These are phyloP conservation scores for Penicillium cosmopolitanum DNA, from an alignment of 495 filamentous ascomycete genomes.

Conservation along the genomic window DNA sequence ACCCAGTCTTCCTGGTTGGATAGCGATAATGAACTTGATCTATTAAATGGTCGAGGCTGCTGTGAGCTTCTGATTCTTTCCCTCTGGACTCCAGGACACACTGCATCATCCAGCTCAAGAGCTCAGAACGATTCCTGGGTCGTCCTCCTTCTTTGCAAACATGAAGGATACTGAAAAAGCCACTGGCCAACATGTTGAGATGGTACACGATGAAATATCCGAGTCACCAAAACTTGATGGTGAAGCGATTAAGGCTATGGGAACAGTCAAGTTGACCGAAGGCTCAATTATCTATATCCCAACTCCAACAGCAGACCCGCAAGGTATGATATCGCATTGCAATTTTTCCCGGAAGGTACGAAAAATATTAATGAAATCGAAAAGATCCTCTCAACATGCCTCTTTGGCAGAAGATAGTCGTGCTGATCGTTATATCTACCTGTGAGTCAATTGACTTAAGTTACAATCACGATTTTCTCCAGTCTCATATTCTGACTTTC, in stretches of 20 bases:
- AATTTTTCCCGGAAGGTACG: neutral
- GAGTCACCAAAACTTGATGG: neutral
- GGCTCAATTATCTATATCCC: slow-evolving; percentile 35
- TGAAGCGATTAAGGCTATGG: slow-evolving; percentile 24
- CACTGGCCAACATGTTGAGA: slow-evolving; percentile 24
- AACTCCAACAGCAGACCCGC: slow-evolving; percentile 34
- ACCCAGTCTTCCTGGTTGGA: neutral
- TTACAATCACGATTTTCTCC: neutral
- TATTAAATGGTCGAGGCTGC: neutral
- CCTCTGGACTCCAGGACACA: neutral
- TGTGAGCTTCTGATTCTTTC: neutral
- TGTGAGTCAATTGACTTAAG: slow-evolving; percentile 15
- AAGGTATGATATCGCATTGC: slow-evolving; percentile 9
- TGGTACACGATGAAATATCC: slow-evolving; percentile 15
- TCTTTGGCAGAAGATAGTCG: slow-evolving; percentile 29
- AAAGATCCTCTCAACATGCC: slow-evolving; percentile 37
- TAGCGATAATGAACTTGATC: neutral
- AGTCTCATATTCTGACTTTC: neutral
- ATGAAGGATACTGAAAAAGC: slow-evolving; percentile 17
- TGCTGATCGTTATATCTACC: slow-evolving; percentile 32
- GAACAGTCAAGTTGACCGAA: slow-evolving; percentile 35
- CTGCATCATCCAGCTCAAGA: neutral
- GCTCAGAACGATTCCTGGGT: neutral
- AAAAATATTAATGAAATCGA: neutral
- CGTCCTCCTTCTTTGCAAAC: neutral